These are phyloP conservation scores for Penicillium waksmanii DNA, from an alignment of 495 filamentous ascomycete species.

Conservation along the genomic window DNA sequence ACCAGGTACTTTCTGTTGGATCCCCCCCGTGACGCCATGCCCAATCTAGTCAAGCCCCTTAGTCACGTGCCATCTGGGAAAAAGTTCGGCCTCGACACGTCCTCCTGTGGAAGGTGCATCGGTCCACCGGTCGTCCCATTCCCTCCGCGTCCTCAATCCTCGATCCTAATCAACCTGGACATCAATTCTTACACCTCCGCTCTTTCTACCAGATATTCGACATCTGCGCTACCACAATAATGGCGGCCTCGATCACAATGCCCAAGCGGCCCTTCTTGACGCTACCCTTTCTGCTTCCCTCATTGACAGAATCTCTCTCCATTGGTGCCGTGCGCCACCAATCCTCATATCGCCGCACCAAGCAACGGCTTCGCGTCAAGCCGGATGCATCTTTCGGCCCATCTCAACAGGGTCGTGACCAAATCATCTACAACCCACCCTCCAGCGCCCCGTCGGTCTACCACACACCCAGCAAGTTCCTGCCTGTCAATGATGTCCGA, in stretches of 20 bases:
- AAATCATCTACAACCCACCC: conserved; percentile 94
- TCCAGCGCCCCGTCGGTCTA: conserved; percentile 79
- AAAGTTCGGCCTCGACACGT: conserved; percentile 32
- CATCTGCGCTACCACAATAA: conserved; percentile 10
- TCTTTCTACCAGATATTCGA: neutral
- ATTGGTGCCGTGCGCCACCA: conserved; percentile 57
- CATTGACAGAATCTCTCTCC: conserved; percentile 39
- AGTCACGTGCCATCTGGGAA: conserved; percentile 34
- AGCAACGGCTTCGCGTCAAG: conserved; percentile 71
- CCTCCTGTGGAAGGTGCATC: conserved; percentile 6
- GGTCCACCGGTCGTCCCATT: neutral
- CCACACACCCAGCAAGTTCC: conserved; percentile 88
- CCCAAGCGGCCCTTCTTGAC: conserved; percentile 46
- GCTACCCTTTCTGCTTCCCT: conserved; percentile 46
- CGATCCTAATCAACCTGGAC: no score
- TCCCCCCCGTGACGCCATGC: conserved; percentile 4
- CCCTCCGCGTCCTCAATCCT: conserved; percentile 3
- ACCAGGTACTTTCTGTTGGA: neutral
- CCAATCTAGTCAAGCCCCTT: conserved; percentile 6
- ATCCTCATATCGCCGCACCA: conserved; percentile 70
- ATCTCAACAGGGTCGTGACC: conserved; percentile 50
- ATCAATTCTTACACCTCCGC: neutral
- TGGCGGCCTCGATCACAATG: conserved; percentile 38
- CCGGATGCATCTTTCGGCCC: conserved; percentile 72
- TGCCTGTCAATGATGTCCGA: conserved; percentile 77